Percentiles rank a stretch among this genome's conserved stretches.
phyloP scores from a whole-genome alignment of 2,329 filamentous ascomycete genomes.

The Xylariaceae sp. region DNA sequence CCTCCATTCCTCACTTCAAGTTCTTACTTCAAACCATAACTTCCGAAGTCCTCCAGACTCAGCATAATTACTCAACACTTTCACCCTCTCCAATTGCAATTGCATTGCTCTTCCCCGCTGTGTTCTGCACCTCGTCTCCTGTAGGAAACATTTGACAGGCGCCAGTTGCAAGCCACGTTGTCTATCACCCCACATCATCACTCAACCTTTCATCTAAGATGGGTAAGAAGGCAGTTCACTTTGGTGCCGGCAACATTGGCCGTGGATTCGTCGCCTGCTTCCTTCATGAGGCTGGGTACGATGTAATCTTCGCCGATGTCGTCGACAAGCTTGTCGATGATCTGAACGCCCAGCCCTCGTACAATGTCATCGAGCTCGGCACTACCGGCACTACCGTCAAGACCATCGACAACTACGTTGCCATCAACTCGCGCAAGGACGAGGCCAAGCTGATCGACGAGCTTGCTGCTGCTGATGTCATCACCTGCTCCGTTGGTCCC shows the following conservation, averaged over 20 bases:
- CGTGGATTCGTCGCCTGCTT: conserved; percentile 87
- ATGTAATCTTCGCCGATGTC: conserved; percentile 95
- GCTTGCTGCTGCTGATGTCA: conserved; percentile 81
- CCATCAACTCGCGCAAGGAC: conserved; percentile 89
- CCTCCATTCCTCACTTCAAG: too few relatives aligned
- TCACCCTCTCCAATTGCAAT: too few relatives aligned
- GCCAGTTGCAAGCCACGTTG: too few relatives aligned
- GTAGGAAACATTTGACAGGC: too few relatives aligned
- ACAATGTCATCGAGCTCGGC: conserved; percentile 91
- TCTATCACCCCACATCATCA: too few relatives aligned
- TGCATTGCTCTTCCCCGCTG: too few relatives aligned
- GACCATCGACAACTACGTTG: conserved; percentile 90
- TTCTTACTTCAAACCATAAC: too few relatives aligned
- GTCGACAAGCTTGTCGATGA: conserved; percentile 76
- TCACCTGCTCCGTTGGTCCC: conserved; percentile 95
- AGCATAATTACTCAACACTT: too few relatives aligned
- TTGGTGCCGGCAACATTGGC: conserved; percentile 81
- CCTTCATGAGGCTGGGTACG: conserved; percentile 89
- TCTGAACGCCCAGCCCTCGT: conserved; percentile 71
- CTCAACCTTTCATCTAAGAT: too few relatives aligned
- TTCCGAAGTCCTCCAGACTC: too few relatives aligned
- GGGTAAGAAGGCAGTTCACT: conserved; percentile 61
- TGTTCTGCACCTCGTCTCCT: too few relatives aligned
- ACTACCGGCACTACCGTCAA: conserved; percentile 71
- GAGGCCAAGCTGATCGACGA: conserved; percentile 77